Percentiles rank a stretch among this genome's conserved stretches.
These are phyloP conservation scores for Ilyonectria mors-panacis DNA, from an alignment of 2,329 filamentous ascomycete genomes.

Conservation along the genomic window DNA sequence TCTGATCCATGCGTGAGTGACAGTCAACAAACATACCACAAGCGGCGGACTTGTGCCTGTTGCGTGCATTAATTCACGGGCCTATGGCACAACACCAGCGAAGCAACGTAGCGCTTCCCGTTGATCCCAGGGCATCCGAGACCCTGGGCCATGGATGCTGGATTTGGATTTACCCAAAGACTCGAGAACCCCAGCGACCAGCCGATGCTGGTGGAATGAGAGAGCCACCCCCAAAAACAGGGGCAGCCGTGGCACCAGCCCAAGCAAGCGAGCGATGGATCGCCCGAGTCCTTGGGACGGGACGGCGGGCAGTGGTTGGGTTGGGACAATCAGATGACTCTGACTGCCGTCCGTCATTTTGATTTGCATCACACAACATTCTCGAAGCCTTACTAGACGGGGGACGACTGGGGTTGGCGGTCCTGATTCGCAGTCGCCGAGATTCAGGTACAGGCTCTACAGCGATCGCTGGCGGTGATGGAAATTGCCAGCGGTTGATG, in stretches of 20 bases:
- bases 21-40: conserved; percentile 47
- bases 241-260: conserved; percentile 18
- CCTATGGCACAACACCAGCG: conserved; percentile 37
- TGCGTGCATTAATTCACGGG: conserved; percentile 47
- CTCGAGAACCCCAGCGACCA: conserved; percentile 13
- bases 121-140: conserved; percentile 23
- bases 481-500: conserved; percentile 42
- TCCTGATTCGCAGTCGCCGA: conserved; percentile 44
- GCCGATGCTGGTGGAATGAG: conserved; percentile 2
- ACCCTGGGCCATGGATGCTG: conserved; percentile 21
- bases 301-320: conserved; percentile 9
- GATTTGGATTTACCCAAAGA: conserved; percentile 14
- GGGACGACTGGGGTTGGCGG: conserved; percentile 12
- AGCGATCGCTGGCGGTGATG: conserved; percentile 33
- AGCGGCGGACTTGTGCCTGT: conserved; percentile 46
- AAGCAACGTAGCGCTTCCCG: conserved; percentile 26
- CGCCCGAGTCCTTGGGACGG: conserved; percentile 32
- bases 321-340: conserved; percentile 25
- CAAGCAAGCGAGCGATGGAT: conserved; percentile 33
- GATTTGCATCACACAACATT: conserved; percentile 26
- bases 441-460: conserved; percentile 36
- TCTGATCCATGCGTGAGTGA: conserved; percentile 41
- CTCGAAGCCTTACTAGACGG: conserved; percentile 18
- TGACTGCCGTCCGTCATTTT: conserved; percentile 19
- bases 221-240: background rate